Percentiles rank a stretch among this genome's conserved stretches.
Evolutionary conservation across 306 rosid genomes (phyloP).

Genomic region (Vigna radiata): DNA sequence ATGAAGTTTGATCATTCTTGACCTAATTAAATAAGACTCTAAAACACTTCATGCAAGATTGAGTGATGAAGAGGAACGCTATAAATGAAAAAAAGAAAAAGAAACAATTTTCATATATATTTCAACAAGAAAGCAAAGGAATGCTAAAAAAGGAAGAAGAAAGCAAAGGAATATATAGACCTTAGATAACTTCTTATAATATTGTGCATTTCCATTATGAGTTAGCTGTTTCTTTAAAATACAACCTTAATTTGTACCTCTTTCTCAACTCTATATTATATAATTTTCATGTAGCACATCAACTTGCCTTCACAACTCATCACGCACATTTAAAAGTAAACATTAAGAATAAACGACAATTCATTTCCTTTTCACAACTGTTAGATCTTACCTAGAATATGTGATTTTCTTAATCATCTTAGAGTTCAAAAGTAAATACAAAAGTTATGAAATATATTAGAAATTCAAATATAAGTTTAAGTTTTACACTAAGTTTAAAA

Average conservation of each 20-base stretch:
- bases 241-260: background rate
- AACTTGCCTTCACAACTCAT: constrained; percentile 13
- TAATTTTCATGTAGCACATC: background rate
- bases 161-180: background rate
- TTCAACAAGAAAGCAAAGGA: background rate
- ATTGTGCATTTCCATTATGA: background rate
- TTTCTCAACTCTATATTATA: background rate
- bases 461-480: too few species aligned
- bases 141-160: background rate
- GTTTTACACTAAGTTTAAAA: too few species aligned
- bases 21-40: background rate
- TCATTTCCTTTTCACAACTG: background rate
- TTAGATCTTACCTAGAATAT: constrained; percentile 1
- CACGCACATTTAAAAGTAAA: background rate
- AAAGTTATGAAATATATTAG: background rate
- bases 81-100: background rate
- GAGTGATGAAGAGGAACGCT: background rate
- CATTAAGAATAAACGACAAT: background rate
- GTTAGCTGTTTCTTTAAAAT: background rate
- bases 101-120: background rate
- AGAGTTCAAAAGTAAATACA: background rate
- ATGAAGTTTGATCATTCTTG: background rate
- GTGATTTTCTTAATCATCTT: background rate
- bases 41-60: background rate
- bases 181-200: background rate